Evolutionary conservation across 1,284 basidiomycete genomes (phyloP), one percentile per base, ranked within the genome.

Genomic region (Ustilago bromivora): DNA sequence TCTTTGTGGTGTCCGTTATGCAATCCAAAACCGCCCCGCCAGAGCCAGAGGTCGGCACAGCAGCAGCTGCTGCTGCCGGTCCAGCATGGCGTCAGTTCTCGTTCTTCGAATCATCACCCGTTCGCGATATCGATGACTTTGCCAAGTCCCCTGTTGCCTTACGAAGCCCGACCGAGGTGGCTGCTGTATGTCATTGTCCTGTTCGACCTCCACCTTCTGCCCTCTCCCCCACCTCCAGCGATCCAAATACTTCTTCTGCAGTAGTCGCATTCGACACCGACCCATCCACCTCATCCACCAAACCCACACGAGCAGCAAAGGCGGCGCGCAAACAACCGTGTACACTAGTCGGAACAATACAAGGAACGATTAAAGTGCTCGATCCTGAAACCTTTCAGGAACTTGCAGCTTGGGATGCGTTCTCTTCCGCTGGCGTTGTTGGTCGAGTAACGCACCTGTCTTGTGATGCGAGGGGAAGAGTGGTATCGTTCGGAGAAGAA

Each of bases 51-150:
- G 61, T 69, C 43, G 72, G 76, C 60, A 61, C 69, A 35, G 74
- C 65, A 49, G 67, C 71, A 0, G 74, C 64, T 3, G 66, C 73
- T 5, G 74, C 72, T 0, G 80, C 80, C 19, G 78, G 71, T 51
- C 81, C 81, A 49, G 79, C 81, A 34, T 82, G 81, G 81, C 71
- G 81, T 9, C 78, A 81, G 28, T 79, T 82, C 71, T 66, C 71
- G 34, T 82, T 82, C 66, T 82, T 79, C 65, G 81, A 82, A 28
- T 58, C 74, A 23, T 74, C 67, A 6, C 64, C 60, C 1, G 66
- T 82, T 12, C 67, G 80, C n/a, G 81, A 82, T 57, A 17, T 61
- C 3, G 62, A 74, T 52, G 81, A 82, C 63, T 80, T 80, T 65
- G 65, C 67, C 1, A 61, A 65, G 32, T 59, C 81, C 2, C 81